phyloP scores from a whole-genome alignment of 73 alveolate species.

The Paramecium primaurelia region DNA sequence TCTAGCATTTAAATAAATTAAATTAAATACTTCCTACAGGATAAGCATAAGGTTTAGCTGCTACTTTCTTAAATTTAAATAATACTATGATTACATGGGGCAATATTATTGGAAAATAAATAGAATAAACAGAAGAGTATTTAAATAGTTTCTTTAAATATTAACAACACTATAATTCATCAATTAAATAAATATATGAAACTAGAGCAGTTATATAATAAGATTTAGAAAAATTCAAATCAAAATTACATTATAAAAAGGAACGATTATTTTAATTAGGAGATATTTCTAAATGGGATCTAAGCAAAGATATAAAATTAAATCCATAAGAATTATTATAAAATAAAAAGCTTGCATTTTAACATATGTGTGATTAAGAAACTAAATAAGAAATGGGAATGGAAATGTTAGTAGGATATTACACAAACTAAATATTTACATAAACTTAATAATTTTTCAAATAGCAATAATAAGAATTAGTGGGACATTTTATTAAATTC shows the following conservation, averaged over 20 bases:
- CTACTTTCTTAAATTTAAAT: background rate
- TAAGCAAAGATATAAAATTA: background rate
- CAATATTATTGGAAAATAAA: background rate
- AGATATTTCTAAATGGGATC: constrained; percentile 12
- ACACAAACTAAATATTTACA: background rate
- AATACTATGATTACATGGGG: constrained; percentile 50
- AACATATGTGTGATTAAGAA: constrained; percentile 16
- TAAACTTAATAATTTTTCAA: background rate
- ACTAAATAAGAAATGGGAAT: background rate
- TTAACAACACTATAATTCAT: background rate
- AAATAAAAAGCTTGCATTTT: constrained; percentile 26
- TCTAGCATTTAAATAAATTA: background rate
- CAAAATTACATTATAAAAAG: background rate
- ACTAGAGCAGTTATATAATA: background rate
- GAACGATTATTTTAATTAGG: constrained; percentile 2
- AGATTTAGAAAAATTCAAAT: constrained; percentile 2
- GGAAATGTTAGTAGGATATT: background rate
- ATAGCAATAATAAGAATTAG: background rate
- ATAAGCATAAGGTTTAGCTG: background rate
- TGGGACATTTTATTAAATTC: background rate
- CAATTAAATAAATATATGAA: background rate
- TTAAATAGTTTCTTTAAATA: constrained; percentile 28
- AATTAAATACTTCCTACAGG: background rate
- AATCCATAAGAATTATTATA: background rate
- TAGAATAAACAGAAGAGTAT: constrained; percentile 35